A percentile compares a stretch with the other conserved stretches of the same genome.
These are phyloP conservation scores for Paspalum vaginatum DNA, from an alignment of 176 grass and related monocot species.

Conservation along the genomic window DNA sequence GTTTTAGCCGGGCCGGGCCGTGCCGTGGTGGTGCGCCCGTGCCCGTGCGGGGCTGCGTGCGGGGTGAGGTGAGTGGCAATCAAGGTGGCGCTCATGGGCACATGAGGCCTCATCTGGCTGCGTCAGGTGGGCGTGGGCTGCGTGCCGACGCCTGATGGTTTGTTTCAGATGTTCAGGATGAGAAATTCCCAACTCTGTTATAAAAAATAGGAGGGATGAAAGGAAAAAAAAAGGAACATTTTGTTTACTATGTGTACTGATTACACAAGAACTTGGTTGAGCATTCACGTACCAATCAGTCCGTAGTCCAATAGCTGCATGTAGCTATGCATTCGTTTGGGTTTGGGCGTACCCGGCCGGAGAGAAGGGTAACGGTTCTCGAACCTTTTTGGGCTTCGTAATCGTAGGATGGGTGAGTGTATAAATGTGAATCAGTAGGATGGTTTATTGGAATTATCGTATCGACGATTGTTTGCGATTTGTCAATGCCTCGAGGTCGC, in stretches of 20 bases:
- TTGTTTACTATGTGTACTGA: no score
- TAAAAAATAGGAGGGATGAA: no score
- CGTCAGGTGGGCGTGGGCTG: no score
- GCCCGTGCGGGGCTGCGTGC: neutral
- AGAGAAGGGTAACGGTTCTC: neutral
- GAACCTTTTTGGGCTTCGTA: neutral
- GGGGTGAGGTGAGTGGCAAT: slow-evolving; percentile 8
- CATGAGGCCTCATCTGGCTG: neutral
- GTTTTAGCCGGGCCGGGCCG: slow-evolving; percentile 42
- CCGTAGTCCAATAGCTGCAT: neutral
- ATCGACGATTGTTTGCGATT: no score
- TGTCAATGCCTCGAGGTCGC: neutral
- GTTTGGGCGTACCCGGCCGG: neutral
- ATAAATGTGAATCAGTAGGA: no score
- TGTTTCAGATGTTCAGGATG: no score
- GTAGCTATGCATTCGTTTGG: slow-evolving; percentile 9
- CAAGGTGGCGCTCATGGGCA: slow-evolving; percentile 23
- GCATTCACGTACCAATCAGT: neutral
- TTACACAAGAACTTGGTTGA: neutral
- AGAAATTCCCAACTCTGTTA: no score
- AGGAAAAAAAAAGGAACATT: no score
- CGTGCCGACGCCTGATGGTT: no score
- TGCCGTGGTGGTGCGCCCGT: slow-evolving; percentile 18
- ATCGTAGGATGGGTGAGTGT: no score
- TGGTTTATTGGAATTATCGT: no score